Conservation (phyloP, 176 grass and related monocot species). For the Avena atlantica region DNA sequence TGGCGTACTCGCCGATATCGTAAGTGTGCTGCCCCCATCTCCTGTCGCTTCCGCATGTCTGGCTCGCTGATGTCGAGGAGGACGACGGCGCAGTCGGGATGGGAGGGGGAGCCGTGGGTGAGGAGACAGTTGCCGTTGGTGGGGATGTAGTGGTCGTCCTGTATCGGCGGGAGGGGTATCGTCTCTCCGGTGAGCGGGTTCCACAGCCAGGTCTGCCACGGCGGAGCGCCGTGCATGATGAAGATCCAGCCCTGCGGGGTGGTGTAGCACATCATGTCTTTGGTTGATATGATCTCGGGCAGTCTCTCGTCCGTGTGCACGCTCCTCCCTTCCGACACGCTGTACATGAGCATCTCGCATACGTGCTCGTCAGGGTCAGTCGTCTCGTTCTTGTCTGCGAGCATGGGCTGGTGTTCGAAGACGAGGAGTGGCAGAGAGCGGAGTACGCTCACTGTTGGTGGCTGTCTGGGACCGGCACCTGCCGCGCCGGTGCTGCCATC, state of each 20-base stretch:
- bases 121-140: neutral
- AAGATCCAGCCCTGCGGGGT: constrained; percentile 13
- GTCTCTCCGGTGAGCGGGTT: neutral
- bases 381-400: neutral
- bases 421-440: constrained; percentile 2
- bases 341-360: constrained; percentile 1
- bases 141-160: neutral
- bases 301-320: neutral
- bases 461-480: neutral
- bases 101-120: neutral
- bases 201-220: constrained; percentile 1
- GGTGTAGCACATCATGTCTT: constrained; percentile 6
- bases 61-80: neutral
- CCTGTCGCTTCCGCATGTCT: neutral
- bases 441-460: neutral
- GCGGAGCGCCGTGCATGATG: neutral
- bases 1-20: neutral
- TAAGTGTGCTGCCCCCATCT: constrained; percentile 1
- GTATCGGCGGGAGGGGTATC: constrained; percentile 3
- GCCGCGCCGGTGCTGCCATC: neutral
- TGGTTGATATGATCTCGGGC: neutral
- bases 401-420: neutral
- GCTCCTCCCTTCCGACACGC: neutral
- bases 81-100: constrained; percentile 9
- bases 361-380: neutral